Evolutionary conservation across 441 rosid genomes (phyloP).

Genomic region (Bocquillonia castaneifolia): DNA sequence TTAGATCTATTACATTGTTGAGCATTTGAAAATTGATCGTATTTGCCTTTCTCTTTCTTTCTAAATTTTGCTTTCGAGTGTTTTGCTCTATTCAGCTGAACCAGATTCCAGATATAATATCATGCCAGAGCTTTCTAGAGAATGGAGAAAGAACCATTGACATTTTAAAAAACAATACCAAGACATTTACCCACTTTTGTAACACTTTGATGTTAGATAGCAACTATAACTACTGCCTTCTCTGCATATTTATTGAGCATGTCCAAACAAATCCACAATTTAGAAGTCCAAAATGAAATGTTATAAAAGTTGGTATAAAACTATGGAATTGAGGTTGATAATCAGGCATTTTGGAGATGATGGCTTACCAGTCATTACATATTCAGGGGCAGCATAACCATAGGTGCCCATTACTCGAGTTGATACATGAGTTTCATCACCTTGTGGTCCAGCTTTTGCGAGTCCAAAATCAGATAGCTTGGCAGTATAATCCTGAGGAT

Average conservation of each 20-base stretch:
- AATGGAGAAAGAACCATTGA: background rate
- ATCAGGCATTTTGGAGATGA: constrained; percentile 6
- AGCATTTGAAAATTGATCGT: background rate
- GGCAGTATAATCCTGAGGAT: constrained; percentile 79
- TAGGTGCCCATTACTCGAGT: constrained; percentile 98
- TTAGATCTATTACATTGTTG: background rate
- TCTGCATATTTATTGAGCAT: background rate
- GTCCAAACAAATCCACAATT: constrained; percentile 4
- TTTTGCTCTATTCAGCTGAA: background rate
- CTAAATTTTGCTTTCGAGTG: background rate
- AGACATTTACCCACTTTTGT: constrained; percentile 9
- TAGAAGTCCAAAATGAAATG: constrained; percentile 5
- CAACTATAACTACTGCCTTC: constrained; percentile 10
- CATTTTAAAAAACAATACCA: background rate
- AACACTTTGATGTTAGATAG: constrained; percentile 8
- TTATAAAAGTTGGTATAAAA: background rate
- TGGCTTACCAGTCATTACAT: constrained; percentile 89
- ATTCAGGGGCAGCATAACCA: constrained; percentile 99
- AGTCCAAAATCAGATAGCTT: constrained; percentile 98
- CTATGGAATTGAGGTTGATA: background rate
- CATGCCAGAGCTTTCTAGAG: background rate
- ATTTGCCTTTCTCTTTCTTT: background rate
- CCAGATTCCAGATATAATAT: background rate
- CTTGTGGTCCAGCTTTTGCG: constrained; percentile 98
- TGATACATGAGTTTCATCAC: constrained; percentile 94